Base-by-base conservation (phyloP, 352 stramenopile genomes). In the Pythium vanterpoolii region DNA sequence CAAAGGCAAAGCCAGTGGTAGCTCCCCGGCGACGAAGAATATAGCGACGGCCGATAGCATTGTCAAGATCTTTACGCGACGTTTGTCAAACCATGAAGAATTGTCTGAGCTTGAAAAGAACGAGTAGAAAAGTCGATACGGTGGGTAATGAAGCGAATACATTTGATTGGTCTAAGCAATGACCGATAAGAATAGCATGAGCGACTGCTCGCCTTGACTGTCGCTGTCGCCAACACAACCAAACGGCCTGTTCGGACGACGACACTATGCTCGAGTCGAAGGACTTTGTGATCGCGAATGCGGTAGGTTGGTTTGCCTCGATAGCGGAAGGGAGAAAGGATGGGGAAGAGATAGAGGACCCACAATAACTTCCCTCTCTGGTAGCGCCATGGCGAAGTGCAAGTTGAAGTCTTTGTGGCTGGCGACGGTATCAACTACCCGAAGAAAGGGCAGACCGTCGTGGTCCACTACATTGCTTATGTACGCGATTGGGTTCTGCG, bases 351-450 rank as follows among this genome's bases (percentile, higher is more conserved):
- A 36, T 13, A 6, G 31, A 36, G 31, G 31, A 13, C 31, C 11
- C 31, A 36, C 31, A 6, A 36, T 36, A 11, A n/a, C n/a, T n/a
- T n/a, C 6, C 2, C 2, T 38, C 30, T 43, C 9, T n/a, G n/a
- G 24, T n/a, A 89, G 79, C 81, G 76, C 26, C 55, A 70, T 39
- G 76, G 83, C 6, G 79, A 94, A 54, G 86, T 96, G 27, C 82
- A 90, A 57, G 82, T 96, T 9, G 88, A 96, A 62, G 90, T 96
- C 14, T 95, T 95, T 60, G 77, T 91, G 9, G 88, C 87, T 1
- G 89, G 89, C n/a, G 87, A 96, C 68, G 88, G 88, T 5, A 81
- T 95, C 62, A 96, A 94, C 60, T 96, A 96, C 66, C 88, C 88
- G 13, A 89, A 80, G 39, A 91, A 90, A 61, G 88, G 88, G 8